A percentile compares a stretch with the other conserved stretches of the same genome.
These are phyloP conservation scores for Chytriomyces sp. DNA, from an alignment of 192 early-diverging fungal genomes.

Conservation along the genomic window DNA sequence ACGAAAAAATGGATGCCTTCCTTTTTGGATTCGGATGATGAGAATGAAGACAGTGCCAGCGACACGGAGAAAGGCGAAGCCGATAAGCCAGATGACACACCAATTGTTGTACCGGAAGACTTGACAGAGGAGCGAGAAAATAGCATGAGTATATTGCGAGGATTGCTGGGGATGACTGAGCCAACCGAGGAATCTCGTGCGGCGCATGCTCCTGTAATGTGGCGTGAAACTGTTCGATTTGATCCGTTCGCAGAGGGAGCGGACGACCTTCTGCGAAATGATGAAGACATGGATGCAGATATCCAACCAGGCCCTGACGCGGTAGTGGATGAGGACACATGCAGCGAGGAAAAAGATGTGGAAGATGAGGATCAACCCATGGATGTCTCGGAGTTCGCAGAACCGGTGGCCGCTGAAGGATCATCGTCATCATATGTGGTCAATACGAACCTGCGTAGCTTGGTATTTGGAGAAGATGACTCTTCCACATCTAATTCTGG, in stretches of 20 bases:
- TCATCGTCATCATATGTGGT: constrained; percentile 15
- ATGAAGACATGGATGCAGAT: not conserved
- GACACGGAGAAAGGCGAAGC: not conserved
- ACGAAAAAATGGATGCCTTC: constrained; percentile 17
- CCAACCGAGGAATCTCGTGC: not conserved
- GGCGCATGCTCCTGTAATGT: constrained; percentile 8
- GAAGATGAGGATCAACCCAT: too few relatives aligned
- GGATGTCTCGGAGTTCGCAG: too few relatives aligned
- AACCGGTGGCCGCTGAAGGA: too few relatives aligned
- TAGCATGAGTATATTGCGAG: constrained; percentile 17
- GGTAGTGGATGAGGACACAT: too few relatives aligned
- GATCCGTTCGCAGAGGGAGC: constrained; percentile 15
- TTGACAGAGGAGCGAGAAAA: constrained; percentile 15
- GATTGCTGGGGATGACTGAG: constrained; percentile 21
- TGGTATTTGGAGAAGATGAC: constrained; percentile 25
- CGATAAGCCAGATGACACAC: not conserved
- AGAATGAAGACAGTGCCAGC: not conserved
- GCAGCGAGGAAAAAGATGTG: too few relatives aligned
- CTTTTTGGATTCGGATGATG: constrained; percentile 4
- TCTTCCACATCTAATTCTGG: not conserved
- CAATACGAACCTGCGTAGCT: constrained; percentile 17
- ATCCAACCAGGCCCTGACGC: not conserved
- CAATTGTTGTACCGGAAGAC: not conserved
- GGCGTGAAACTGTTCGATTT: constrained; percentile 5
- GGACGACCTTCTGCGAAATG: not conserved